phyloP scores from a whole-genome alignment of 2,329 filamentous ascomycete species.

The Helminthosporium solani region DNA sequence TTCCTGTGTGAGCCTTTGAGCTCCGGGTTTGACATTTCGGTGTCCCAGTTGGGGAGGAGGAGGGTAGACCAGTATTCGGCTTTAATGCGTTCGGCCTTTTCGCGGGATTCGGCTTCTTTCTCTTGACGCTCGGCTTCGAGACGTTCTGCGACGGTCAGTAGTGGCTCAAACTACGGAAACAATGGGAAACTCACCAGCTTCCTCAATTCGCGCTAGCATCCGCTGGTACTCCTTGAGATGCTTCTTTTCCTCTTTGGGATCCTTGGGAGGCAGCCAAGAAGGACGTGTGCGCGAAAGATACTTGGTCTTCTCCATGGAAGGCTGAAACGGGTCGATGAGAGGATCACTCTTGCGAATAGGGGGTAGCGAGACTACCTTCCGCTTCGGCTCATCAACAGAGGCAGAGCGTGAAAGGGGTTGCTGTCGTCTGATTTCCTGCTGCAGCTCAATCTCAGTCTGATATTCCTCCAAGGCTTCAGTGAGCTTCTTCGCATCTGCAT shows the following conservation, averaged over 20 bases:
- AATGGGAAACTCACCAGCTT: constrained; percentile 50
- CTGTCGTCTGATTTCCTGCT: constrained; percentile 55
- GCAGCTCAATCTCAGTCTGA: constrained; percentile 60
- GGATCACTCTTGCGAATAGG: constrained; percentile 72
- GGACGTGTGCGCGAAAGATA: constrained; percentile 75
- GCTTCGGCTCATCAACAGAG: constrained; percentile 45
- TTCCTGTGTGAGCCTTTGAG: constrained; percentile 53
- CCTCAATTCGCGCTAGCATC: constrained; percentile 69
- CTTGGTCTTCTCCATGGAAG: constrained; percentile 84
- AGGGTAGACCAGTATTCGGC: constrained; percentile 72
- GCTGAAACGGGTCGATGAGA: constrained; percentile 80
- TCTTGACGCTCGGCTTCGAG: constrained; percentile 44
- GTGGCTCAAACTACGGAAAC: background rate
- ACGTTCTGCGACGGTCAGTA: constrained; percentile 29
- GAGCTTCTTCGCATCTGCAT: constrained; percentile 69
- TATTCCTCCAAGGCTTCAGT: constrained; percentile 81
- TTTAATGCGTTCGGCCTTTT: constrained; percentile 52
- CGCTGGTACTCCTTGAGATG: constrained; percentile 83
- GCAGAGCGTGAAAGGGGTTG: constrained; percentile 42
- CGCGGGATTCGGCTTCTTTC: constrained; percentile 52
- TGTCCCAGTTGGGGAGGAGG: constrained; percentile 73
- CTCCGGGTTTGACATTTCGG: constrained; percentile 55
- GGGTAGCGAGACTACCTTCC: constrained; percentile 56
- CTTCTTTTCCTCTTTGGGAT: constrained; percentile 84
- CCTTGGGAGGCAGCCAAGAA: constrained; percentile 82